Evolutionary conservation across 441 rosid species (phyloP).

Genomic region (Erodium moschatum): DNA sequence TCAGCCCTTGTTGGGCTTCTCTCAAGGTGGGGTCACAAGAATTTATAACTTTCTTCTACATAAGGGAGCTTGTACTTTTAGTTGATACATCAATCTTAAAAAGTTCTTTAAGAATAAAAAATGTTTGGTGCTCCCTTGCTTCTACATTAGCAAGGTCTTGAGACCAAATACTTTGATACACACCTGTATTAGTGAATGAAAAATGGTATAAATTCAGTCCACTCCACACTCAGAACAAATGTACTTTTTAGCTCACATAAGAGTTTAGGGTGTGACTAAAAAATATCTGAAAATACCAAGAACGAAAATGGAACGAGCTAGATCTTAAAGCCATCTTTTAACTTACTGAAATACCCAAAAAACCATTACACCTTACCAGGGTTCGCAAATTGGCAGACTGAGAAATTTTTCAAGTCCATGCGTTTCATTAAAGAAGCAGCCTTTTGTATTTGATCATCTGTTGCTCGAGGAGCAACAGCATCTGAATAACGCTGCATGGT

Average conservation of each 20-base stretch:
- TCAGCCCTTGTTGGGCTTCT: too few species aligned
- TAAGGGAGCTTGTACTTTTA: too few species aligned
- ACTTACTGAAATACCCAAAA: slow-evolving; percentile 11
- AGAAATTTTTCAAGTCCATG: slow-evolving; percentile 48
- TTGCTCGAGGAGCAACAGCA: slow-evolving; percentile 47
- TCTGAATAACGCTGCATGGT: slow-evolving; percentile 46
- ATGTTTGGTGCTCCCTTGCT: too few species aligned
- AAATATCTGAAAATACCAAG: not conserved
- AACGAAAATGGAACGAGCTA: not conserved
- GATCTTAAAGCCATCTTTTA: not conserved
- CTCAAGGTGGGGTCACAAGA: too few species aligned
- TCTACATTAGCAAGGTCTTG: too few species aligned
- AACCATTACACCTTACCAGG: slow-evolving; percentile 32
- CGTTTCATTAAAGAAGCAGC: slow-evolving; percentile 68
- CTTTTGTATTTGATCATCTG: slow-evolving; percentile 60
- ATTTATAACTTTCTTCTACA: too few species aligned
- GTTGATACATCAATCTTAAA: too few species aligned
- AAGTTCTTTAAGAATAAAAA: too few species aligned
- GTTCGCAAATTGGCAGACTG: slow-evolving; percentile 44
- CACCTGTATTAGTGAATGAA: too few species aligned
- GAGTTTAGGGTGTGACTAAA: not conserved
- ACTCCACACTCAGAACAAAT: not conserved
- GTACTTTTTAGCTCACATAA: not conserved
- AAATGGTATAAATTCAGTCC: not conserved
- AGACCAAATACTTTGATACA: too few species aligned